Evolutionary conservation across 805 yeast genomes (phyloP).

Genomic region (Lachancea cidri): DNA sequence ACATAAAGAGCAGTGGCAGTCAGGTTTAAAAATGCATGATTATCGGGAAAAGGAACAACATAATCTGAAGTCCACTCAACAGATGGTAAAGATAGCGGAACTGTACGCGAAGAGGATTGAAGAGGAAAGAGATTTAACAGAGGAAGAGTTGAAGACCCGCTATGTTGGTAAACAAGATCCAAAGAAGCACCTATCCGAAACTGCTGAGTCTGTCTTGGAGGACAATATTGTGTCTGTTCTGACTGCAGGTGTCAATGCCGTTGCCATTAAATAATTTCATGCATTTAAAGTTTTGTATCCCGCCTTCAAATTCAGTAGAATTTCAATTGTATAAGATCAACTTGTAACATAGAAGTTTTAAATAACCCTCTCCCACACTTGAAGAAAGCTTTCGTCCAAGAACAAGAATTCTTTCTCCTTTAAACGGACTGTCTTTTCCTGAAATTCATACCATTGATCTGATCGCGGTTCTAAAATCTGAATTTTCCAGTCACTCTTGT

Average conservation of each 20-base stretch:
- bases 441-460: constrained; percentile 54
- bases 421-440: constrained; percentile 43
- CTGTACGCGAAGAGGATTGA: constrained; percentile 83
- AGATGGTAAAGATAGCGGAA: constrained; percentile 84
- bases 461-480: constrained; percentile 40
- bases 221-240: constrained; percentile 83
- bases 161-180: constrained; percentile 99
- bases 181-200: constrained; percentile 89
- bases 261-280: constrained; percentile 64
- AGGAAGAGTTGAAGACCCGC: constrained; percentile 87
- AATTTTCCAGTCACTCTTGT: constrained; percentile 42
- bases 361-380: constrained; percentile 50
- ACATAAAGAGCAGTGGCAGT: constrained; percentile 94
- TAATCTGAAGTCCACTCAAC: constrained; percentile 66
- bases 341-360: not conserved
- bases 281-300: not conserved
- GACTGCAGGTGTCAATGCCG: constrained; percentile 84
- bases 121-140: constrained; percentile 85
- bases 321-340: no score
- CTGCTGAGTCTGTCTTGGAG: constrained; percentile 81
- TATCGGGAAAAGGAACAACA: constrained; percentile 71
- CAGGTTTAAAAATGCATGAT: constrained; percentile 76
- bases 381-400: constrained; percentile 57
- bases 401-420: constrained; percentile 57
- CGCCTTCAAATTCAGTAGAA: no score